A percentile compares a stretch with the other conserved stretches of the same genome.
Evolutionary conservation across 805 yeast genomes (phyloP).

Genomic region (Wickerhamiella bombiphila): DNA sequence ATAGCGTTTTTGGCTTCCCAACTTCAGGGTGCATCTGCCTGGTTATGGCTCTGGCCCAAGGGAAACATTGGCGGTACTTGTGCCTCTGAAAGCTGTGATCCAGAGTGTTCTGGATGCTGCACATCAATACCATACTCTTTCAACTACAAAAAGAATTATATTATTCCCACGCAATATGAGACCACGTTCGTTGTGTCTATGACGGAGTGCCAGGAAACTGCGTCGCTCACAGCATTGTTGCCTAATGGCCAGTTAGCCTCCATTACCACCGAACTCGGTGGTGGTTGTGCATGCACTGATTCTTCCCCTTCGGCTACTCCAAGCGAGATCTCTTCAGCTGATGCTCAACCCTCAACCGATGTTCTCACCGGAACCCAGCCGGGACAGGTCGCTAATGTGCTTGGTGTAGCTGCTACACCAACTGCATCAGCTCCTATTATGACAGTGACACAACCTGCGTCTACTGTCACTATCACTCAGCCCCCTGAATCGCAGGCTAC

Average conservation of each 20-base stretch:
- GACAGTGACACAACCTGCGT: slow-evolving; percentile 14
- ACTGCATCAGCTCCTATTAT: slow-evolving; percentile 4
- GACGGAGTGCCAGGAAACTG: slow-evolving; percentile 13
- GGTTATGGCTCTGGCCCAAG: slow-evolving; percentile 18
- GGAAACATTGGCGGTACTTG: slow-evolving; percentile 14
- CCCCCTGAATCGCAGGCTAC: slow-evolving; percentile 2
- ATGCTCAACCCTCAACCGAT: not conserved
- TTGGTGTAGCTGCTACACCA: slow-evolving; percentile 1
- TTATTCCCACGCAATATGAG: slow-evolving; percentile 3
- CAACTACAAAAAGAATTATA: slow-evolving; percentile 13
- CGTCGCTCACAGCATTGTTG: slow-evolving; percentile 23
- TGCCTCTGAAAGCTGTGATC: slow-evolving; percentile 4
- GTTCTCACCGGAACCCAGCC: not conserved
- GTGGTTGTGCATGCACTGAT: slow-evolving; percentile 12
- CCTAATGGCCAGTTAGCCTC: slow-evolving; percentile 40
- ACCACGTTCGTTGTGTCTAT: slow-evolving; percentile 10
- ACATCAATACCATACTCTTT: slow-evolving; percentile 17
- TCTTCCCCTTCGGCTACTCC: no score
- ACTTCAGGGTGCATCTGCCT: slow-evolving; percentile 11
- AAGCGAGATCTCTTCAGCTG: no score
- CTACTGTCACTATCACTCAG: slow-evolving; percentile 13
- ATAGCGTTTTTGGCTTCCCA: not conserved
- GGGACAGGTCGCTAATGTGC: not conserved
- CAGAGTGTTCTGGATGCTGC: slow-evolving; percentile 22
- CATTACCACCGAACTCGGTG: slow-evolving; percentile 16